Base-by-base conservation (phyloP, 768 basidiomycete genomes). In the Mycena galericulata region DNA sequence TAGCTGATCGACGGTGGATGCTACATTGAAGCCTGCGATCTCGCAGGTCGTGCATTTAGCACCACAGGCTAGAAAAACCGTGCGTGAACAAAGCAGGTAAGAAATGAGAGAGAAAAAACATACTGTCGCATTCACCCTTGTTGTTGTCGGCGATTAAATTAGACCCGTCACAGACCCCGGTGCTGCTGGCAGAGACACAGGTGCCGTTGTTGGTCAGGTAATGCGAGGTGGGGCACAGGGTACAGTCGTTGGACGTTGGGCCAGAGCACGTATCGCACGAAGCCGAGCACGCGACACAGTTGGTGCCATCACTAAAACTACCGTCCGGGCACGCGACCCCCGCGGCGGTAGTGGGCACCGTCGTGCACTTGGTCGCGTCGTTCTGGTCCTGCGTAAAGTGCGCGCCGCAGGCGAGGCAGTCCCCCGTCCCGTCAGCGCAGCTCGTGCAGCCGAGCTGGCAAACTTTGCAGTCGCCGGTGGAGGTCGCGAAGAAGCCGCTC, bases 51-150 rank as follows among this genome's bases (percentile, higher is more conserved):
- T 92, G 75, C 95, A 97, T 77, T 92, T 92, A 2, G 92, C 83
- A 10, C 94, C 94, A 76, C 96, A 96, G 62, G 87, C 94, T 96
- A 70, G 34, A 17, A 68, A 59, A 36, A 36, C 34, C 34, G 64
- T 45, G 63, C 30, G 26, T 59, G 62, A 55, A 32, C 59, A 43
- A 53, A 24, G 24, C 49, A 34, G 40, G 0, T n/a, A 18, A 17
- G 56, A n/a, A 18, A 20, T 55, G 24, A 20, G 62, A 45, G 53
- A 40, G 30, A 8, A 62, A 29, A 58, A 41, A 85, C 92, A 78
- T 74, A 95, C 94, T 87, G 74, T 96, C 93, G 75, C 95, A 97
- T 72, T 90, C 88, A n/a, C 86, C 81, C 80, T 95, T 96, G 75
- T 86, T 85, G 72, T 94, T 94, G 72, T 97, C 92, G 24, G 89